Base-by-base conservation (phyloP, 106 monocot species). In the Chionographis japonica region DNA sequence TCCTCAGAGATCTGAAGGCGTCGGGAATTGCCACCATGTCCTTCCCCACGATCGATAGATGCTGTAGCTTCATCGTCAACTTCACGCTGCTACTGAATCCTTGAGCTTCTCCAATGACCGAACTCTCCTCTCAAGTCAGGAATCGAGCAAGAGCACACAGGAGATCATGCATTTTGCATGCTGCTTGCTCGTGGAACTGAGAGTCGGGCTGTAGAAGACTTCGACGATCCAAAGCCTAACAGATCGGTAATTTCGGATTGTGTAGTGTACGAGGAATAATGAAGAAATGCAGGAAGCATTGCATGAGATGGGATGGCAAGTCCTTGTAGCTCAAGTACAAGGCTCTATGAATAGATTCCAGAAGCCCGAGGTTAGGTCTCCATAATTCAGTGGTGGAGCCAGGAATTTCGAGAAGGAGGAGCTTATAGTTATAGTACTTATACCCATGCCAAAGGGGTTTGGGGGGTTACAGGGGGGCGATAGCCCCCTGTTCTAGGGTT, bases 321-420 rank as follows among this genome's bases (percentile, higher is more conserved):
- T 78, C 75, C 13, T 68, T 56, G 50, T 86, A 86, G 39, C 63
- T 64, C 37, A 70, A 16, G 13, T 70, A 58, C 0, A 77, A 40
- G 18, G 20, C 64, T 27, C 41, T 27, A 27, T 27, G 27, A 27
- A 27, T 27, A 0, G 27, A 27, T 27, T 27, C 27, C 27, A 1
- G 27, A 27, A 27, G 27, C 27, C 27, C 1, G 27, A 27, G 27
- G 27, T 27, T 27, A 27, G n/a, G n/a, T n/a, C n/a, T n/a, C n/a
- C n/a, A n/a, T n/a, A n/a, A n/a, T n/a, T n/a, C n/a, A n/a, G n/a
- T n/a, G n/a, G n/a, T n/a, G n/a, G n/a, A n/a, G n/a, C n/a, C n/a
- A n/a, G n/a, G n/a, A n/a, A n/a, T n/a, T n/a, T n/a, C n/a, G n/a
- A n/a, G n/a, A n/a, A n/a, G n/a, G n/a, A n/a, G n/a, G n/a, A n/a